Conservation (phyloP, 2,329 filamentous ascomycete genomes). For the Penicillium sp. region DNA sequence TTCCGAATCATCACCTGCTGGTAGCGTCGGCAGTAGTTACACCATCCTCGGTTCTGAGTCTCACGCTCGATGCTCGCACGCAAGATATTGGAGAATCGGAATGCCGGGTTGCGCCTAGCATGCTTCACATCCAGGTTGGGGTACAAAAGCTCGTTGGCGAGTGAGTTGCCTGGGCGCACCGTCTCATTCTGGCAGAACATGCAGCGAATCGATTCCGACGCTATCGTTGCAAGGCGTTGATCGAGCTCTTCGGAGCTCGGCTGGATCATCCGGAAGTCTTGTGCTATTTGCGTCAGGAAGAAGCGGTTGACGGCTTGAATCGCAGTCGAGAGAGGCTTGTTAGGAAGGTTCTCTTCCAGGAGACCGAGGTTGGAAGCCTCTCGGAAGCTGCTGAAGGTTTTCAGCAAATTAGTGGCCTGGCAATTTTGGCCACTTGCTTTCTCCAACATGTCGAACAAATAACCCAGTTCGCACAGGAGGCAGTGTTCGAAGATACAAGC, state of each 20-base stretch:
- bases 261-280: conserved; percentile 70
- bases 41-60: conserved; percentile 88
- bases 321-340: conserved; percentile 72
- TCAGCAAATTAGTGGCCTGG: conserved; percentile 91
- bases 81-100: conserved; percentile 81
- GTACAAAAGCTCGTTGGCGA: conserved; percentile 84
- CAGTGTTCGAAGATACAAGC: conserved; percentile 80
- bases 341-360: conserved; percentile 77
- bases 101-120: conserved; percentile 47
- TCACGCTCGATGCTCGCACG: conserved; percentile 90
- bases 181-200: conserved; percentile 86
- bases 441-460: conserved; percentile 95
- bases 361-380: conserved; percentile 76
- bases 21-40: conserved; percentile 84
- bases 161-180: conserved; percentile 71
- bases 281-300: conserved; percentile 73
- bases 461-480: conserved; percentile 89
- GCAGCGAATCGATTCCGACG: conserved; percentile 66
- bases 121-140: conserved; percentile 58
- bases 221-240: conserved; percentile 54
- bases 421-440: conserved; percentile 93
- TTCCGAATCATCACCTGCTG: conserved; percentile 83
- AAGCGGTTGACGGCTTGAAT: conserved; percentile 85
- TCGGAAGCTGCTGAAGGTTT: conserved; percentile 79
- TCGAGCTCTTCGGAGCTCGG: conserved; percentile 66